A percentile compares a stretch with the other conserved stretches of the same genome.
phyloP scores from a whole-genome alignment of 495 filamentous ascomycete genomes.

The Mycothermus thermophilus region DNA sequence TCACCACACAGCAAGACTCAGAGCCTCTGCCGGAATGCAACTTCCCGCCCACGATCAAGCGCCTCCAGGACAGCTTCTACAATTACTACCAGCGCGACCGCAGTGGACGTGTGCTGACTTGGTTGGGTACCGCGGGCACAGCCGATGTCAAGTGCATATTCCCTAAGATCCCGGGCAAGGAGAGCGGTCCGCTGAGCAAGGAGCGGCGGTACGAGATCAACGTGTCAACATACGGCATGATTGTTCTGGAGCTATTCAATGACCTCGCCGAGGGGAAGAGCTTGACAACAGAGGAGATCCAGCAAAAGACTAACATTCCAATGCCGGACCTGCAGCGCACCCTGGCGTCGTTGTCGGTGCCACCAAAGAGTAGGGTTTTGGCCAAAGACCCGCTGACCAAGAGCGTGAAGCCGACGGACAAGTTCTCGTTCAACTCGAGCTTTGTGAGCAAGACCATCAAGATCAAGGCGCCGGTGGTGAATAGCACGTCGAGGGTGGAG shows the following conservation, averaged over 20 bases:
- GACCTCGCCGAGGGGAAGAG: conserved; percentile 49
- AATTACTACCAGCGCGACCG: conserved; percentile 81
- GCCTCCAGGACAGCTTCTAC: conserved; percentile 72
- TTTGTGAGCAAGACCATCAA: conserved; percentile 73
- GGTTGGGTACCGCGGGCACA: conserved; percentile 54
- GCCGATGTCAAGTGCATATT: conserved; percentile 78
- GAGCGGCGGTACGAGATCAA: conserved; percentile 77
- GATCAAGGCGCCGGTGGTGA: conserved; percentile 54
- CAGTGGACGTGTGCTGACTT: conserved; percentile 74
- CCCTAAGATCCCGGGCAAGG: conserved; percentile 46
- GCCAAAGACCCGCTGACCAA: conserved; percentile 74
- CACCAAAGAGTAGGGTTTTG: conserved; percentile 69
- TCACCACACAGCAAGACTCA: conserved; percentile 29
- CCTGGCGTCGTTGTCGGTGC: conserved; percentile 73
- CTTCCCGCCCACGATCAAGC: conserved; percentile 64
- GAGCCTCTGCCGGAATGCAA: conserved; percentile 38
- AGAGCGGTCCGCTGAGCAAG: conserved; percentile 47
- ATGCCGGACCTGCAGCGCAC: conserved; percentile 62
- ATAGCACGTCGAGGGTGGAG: conserved; percentile 80
- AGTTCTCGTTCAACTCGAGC: conserved; percentile 70
- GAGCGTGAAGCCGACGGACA: conserved; percentile 63
- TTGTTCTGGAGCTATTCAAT: conserved; percentile 85
- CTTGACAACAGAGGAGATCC: conserved; percentile 73
- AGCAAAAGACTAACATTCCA: conserved; percentile 72
- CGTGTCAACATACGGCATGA: conserved; percentile 83